Percentiles rank a stretch among this genome's conserved stretches.
Conservation (phyloP, 2,329 filamentous ascomycete species). For the Beauveria sp. region DNA sequence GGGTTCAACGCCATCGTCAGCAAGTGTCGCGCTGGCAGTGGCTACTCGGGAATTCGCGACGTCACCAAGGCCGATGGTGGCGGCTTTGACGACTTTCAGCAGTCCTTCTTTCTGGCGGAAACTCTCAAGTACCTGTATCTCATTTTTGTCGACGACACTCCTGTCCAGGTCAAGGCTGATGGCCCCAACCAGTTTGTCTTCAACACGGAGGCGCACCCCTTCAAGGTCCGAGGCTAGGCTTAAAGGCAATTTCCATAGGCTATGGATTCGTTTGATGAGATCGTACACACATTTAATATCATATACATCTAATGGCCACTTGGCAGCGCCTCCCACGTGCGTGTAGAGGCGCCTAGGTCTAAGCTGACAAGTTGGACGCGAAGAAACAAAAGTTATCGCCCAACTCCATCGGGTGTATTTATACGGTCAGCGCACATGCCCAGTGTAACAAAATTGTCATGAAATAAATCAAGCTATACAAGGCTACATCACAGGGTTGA, state of each 20-base stretch:
- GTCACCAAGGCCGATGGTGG: constrained; percentile 60
- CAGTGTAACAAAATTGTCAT: background rate
- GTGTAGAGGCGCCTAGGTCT: background rate
- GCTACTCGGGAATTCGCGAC: constrained; percentile 57
- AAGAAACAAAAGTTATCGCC: background rate
- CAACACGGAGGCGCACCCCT: constrained; percentile 42
- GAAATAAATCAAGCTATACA: background rate
- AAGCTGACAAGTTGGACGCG: background rate
- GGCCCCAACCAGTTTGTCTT: constrained; percentile 40
- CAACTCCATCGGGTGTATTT: background rate
- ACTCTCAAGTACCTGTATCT: constrained; percentile 79
- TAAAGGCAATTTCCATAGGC: background rate
- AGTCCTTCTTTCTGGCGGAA: constrained; percentile 85
- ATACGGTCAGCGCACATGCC: too few species aligned
- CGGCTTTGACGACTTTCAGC: constrained; percentile 60
- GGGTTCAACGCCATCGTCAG: constrained; percentile 62
- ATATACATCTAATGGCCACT: background rate
- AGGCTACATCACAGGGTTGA: background rate
- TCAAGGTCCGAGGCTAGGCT: constrained; percentile 17
- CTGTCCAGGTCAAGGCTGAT: constrained; percentile 39
- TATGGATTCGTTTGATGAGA: background rate
- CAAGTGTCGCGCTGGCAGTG: constrained; percentile 55
- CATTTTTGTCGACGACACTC: constrained; percentile 55
- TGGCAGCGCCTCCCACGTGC: too few species aligned
- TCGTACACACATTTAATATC: too few species aligned